These are phyloP conservation scores for Teratosphaeria zuluensis DNA, from an alignment of 2,329 filamentous ascomycete species.

Conservation along the genomic window DNA sequence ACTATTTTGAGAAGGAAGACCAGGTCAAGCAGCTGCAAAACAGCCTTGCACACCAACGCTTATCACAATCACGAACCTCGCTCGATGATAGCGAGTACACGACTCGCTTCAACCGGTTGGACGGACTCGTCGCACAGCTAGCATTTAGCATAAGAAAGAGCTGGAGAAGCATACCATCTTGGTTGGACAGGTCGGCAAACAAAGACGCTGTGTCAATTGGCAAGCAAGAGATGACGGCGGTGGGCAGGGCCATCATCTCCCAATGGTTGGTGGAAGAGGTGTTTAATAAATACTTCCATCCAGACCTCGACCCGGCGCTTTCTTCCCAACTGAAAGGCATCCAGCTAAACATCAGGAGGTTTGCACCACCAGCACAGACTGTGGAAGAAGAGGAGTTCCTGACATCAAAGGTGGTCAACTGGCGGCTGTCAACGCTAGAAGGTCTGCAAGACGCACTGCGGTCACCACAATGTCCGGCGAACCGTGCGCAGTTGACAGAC, in stretches of 20 bases:
- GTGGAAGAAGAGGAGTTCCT: slow-evolving; percentile 85
- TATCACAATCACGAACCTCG: slow-evolving; percentile 87
- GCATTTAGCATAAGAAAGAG: slow-evolving; percentile 94
- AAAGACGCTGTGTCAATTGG: slow-evolving; percentile 75
- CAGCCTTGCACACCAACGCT: slow-evolving; percentile 88
- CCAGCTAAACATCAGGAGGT: slow-evolving; percentile 75
- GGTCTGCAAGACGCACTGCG: slow-evolving; percentile 66
- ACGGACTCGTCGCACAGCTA: slow-evolving; percentile 88
- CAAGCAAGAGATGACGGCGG: slow-evolving; percentile 95
- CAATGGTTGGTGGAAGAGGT: slow-evolving; percentile 86
- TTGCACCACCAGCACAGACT: slow-evolving; percentile 62
- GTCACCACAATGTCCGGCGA: slow-evolving; percentile 54
- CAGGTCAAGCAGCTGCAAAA: slow-evolving; percentile 95
- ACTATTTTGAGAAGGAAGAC: slow-evolving; percentile 86
- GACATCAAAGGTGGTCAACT: slow-evolving; percentile 77
- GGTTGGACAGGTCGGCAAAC: slow-evolving; percentile 73
- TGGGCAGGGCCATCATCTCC: slow-evolving; percentile 79
- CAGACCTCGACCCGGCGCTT: slow-evolving; percentile 65
- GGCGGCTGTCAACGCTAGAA: slow-evolving; percentile 88
- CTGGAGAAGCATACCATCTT: slow-evolving; percentile 72
- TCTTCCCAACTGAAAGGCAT: slow-evolving; percentile 75
- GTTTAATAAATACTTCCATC: slow-evolving; percentile 88
- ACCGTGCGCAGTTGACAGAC: slow-evolving; percentile 49
- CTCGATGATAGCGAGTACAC: slow-evolving; percentile 93
- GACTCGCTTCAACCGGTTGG: slow-evolving; percentile 78